phyloP scores from a whole-genome alignment of 2,329 filamentous ascomycete genomes.

The Penicillium sp. region DNA sequence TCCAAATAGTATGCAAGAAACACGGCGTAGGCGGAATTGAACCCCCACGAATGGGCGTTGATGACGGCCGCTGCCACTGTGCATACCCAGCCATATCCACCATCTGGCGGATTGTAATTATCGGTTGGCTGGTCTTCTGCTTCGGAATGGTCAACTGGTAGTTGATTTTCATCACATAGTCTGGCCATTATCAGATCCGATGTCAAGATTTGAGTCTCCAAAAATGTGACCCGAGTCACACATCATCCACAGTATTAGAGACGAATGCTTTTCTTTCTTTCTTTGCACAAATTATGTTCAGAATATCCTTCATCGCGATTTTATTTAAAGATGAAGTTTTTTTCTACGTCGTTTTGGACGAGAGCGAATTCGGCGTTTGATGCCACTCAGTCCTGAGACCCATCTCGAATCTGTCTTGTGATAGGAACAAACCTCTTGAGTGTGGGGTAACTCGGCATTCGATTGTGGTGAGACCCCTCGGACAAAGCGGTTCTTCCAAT shows the following conservation, averaged over 20 bases:
- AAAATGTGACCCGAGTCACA: too few relatives aligned
- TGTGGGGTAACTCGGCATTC: background rate
- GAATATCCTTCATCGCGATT: too few relatives aligned
- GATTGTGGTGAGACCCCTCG: background rate
- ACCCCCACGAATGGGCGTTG: background rate
- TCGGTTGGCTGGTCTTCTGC: too few relatives aligned
- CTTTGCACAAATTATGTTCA: too few relatives aligned
- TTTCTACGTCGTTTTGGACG: background rate
- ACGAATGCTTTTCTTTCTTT: too few relatives aligned
- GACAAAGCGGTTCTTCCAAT: background rate
- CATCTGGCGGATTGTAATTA: background rate
- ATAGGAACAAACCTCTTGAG: background rate
- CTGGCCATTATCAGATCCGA: too few relatives aligned
- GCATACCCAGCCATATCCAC: background rate
- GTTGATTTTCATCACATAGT: too few relatives aligned
- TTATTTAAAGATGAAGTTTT: background rate
- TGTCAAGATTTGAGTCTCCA: too few relatives aligned
- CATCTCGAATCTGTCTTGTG: background rate
- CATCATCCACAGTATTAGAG: too few relatives aligned
- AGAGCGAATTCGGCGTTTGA: background rate
- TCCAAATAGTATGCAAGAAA: conserved; percentile 49
- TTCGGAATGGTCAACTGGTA: too few relatives aligned
- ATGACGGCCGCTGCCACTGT: background rate
- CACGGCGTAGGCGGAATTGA: conserved; percentile 40
- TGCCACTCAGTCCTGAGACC: background rate